Conservation (phyloP, 2,329 filamentous ascomycete species). For the Aspergillus jensenii region DNA sequence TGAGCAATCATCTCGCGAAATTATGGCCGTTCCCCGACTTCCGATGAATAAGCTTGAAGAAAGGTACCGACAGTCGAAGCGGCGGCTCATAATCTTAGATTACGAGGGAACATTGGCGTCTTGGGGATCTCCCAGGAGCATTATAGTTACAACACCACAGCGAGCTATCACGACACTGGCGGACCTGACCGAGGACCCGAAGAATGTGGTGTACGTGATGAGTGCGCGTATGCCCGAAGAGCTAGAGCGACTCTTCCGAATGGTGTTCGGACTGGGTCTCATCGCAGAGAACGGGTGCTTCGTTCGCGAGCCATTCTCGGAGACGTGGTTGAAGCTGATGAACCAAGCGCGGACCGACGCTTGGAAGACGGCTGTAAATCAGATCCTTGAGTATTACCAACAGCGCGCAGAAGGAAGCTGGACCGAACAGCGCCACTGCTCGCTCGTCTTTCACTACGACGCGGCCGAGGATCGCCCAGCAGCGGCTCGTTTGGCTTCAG, state of each 20-base stretch:
- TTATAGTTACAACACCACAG: conserved; percentile 82
- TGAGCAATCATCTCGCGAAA: conserved; percentile 81
- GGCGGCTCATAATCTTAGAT: conserved; percentile 83
- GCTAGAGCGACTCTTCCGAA: conserved; percentile 79
- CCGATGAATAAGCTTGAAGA: conserved; percentile 65
- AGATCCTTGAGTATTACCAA: conserved; percentile 83
- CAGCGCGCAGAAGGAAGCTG: conserved; percentile 85
- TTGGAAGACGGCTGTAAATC: conserved; percentile 82
- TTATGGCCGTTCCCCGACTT: conserved; percentile 81
- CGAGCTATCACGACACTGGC: conserved; percentile 80
- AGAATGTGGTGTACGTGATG: conserved; percentile 91
- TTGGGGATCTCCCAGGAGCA: conserved; percentile 79
- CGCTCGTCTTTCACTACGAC: conserved; percentile 86
- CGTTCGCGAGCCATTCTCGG: conserved; percentile 67
- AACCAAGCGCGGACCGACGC: conserved; percentile 66
- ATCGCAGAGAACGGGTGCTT: conserved; percentile 97
- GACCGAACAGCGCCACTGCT: conserved; percentile 89
- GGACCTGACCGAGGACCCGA: conserved; percentile 74
- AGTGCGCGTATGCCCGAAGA: conserved; percentile 84
- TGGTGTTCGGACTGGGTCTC: conserved; percentile 78
- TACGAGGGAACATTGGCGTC: conserved; percentile 91
- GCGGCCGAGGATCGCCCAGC: conserved; percentile 73
- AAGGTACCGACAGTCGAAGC: conserved; percentile 65
- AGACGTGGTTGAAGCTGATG: conserved; percentile 75
- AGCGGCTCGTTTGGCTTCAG: conserved; percentile 76